Base-by-base conservation (phyloP, 2,329 filamentous ascomycete species). In the Fusarium vanettenii region DNA sequence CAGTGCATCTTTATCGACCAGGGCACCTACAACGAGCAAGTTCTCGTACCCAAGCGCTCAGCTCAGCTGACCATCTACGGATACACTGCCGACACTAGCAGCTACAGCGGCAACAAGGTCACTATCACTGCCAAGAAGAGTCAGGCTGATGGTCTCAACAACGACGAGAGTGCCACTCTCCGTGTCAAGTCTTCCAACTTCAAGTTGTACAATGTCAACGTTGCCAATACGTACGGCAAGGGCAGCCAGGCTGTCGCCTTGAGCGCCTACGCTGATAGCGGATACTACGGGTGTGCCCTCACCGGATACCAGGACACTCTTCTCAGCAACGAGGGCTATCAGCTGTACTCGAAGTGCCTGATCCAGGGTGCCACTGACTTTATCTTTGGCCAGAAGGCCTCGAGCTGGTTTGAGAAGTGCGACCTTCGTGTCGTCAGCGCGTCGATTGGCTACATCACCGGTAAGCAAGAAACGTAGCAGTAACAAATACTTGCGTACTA, bases 1-100 rank as follows among this genome's bases (percentile, higher is more conserved):
- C 89, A 91, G 68, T 89, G 87, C 77, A 90, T 93, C 81, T 93
- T 92, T 83, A 89, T 93, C 80, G 90, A 88, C 39, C 92, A 92
- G 82, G 56, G 90, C 3, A 91, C 87, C 20, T 92, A 91, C 83
- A 72, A 64, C 10, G 76, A 78, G 25, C 76, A 78, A 41, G 89
- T 92, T 37, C 88, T 87, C 67, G 85, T 92, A 22, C 80, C 85
- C 7, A 78, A 80, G 1, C 85, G 88, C 63, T 83, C 82, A 5
- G 88, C 87, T 3, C 82, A 91, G 41, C 87, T 88, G 29, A 86
- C 91, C 69, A 89, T 90, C 76, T 80, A 80, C 27, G 91, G 92
- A 20, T 88, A 89, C 77, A 92, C 91, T 2, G 79, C 82, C 70
- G 87, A 87, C 5, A 80, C 84, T 11, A 82, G 82, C 18, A 52